Conservation (phyloP, 345 rosid species). For the Bruguiera sexangula region DNA sequence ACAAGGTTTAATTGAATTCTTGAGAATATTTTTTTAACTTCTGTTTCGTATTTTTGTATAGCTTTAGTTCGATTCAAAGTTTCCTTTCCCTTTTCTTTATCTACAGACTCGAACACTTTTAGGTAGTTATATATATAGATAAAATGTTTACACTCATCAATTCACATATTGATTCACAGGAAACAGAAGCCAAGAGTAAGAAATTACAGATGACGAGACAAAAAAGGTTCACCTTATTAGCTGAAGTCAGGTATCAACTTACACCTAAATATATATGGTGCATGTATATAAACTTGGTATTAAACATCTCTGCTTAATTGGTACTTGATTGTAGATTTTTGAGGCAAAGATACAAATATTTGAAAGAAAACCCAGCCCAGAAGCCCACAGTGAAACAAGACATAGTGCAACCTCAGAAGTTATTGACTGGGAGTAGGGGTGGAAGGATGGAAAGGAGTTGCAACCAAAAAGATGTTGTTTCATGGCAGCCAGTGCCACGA, state of each 20-base stretch:
- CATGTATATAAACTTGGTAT: neutral
- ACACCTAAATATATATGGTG: neutral
- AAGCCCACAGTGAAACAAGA: conserved; percentile 11
- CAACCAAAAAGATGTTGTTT: conserved; percentile 27
- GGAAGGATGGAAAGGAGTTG: conserved; percentile 27
- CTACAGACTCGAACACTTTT: neutral
- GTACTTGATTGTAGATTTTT: conserved; percentile 47
- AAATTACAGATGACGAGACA: conserved; percentile 58
- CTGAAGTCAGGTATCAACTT: conserved; percentile 70
- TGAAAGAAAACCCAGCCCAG: conserved; percentile 46
- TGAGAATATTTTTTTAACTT: no score
- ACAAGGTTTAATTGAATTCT: no score
- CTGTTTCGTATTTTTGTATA: no score
- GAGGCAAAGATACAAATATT: conserved; percentile 50
- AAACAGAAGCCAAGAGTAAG: conserved; percentile 47
- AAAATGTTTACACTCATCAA: neutral
- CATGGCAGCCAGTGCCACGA: conserved; percentile 13
- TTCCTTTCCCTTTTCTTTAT: neutral
- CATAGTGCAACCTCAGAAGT: conserved; percentile 19
- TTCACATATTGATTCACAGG: conserved; percentile 38
- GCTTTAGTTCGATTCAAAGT: neutral
- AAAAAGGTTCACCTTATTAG: conserved; percentile 40
- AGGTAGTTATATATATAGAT: neutral
- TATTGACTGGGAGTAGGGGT: conserved; percentile 19
- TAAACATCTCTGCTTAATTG: neutral